Conservation (phyloP, 2,329 filamentous ascomycete genomes). For the Fusarium sp. region DNA sequence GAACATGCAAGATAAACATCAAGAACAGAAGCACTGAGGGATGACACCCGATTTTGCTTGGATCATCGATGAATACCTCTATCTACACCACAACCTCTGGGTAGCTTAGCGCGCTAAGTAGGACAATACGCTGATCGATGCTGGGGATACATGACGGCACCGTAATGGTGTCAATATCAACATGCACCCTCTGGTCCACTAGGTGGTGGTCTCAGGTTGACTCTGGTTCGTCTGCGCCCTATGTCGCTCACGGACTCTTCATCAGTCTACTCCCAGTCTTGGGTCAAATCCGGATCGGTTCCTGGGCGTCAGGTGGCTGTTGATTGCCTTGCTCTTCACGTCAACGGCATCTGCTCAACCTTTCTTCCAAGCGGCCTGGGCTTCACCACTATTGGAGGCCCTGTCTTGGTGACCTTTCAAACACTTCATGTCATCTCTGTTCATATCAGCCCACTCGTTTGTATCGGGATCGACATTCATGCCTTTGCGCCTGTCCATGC, state of each 20-base stretch:
- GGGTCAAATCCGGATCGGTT: background rate
- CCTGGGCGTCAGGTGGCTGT: background rate
- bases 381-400: background rate
- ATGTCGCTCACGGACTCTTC: background rate
- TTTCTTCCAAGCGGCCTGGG: accelerated
- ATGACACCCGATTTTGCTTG: too few relatives aligned
- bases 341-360: background rate
- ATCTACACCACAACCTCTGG: background rate
- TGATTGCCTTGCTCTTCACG: background rate
- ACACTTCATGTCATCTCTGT: background rate
- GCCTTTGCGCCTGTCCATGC: background rate
- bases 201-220: background rate
- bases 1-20: background rate
- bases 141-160: too few relatives aligned
- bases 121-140: too few relatives aligned
- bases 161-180: background rate
- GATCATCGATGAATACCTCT: background rate
- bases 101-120: background rate
- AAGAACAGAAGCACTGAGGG: background rate
- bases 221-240: background rate
- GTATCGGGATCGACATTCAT: background rate
- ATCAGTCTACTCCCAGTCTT: background rate
- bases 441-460: accelerated
- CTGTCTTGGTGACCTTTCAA: accelerated
- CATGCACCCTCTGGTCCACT: accelerated